Evolutionary conservation across 1,284 basidiomycete species (phyloP).

Genomic region (Tranzscheliella williamsii): DNA sequence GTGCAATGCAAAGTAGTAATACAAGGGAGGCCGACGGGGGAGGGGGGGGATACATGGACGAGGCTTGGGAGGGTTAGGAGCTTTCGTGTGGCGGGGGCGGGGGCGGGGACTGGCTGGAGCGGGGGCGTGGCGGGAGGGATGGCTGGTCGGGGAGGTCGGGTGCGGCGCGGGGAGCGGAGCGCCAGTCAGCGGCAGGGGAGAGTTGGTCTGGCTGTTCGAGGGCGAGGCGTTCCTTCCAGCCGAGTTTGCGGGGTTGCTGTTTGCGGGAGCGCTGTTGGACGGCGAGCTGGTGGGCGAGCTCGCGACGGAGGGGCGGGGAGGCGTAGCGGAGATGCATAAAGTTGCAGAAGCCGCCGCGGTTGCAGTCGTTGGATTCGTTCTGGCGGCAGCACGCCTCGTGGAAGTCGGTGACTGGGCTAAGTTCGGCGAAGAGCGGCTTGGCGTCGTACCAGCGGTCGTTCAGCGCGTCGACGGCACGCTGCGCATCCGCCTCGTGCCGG

Average conservation of each 20-base stretch:
- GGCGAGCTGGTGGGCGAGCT: conserved; percentile 52
- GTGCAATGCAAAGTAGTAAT: too few species aligned
- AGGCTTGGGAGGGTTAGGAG: too few species aligned
- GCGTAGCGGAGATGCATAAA: conserved; percentile 82
- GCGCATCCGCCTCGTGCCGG: conserved; percentile 97
- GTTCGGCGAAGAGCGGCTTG: conserved; percentile 93
- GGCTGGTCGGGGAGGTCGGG: too few species aligned
- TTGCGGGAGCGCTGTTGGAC: conserved; percentile 46
- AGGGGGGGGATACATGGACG: too few species aligned
- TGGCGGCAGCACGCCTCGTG: conserved; percentile 98
- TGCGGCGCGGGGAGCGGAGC: neutral
- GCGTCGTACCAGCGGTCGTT: conserved; percentile 98
- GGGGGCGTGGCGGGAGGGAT: too few species aligned
- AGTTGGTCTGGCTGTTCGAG: conserved; percentile 9
- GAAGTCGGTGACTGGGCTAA: conserved; percentile 98
- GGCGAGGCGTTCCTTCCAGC: conserved; percentile 36
- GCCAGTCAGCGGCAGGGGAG: neutral
- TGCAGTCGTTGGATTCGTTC: conserved; percentile 70
- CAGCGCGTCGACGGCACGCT: conserved; percentile 85
- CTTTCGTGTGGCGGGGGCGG: too few species aligned
- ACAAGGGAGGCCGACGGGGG: too few species aligned
- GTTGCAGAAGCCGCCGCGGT: conserved; percentile 77
- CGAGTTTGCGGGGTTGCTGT: conserved; percentile 20
- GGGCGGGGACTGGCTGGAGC: too few species aligned
- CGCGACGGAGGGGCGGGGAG: conserved; percentile 27